Conservation (phyloP, 331 rosid genomes). For the Pyracantha coccinea region DNA sequence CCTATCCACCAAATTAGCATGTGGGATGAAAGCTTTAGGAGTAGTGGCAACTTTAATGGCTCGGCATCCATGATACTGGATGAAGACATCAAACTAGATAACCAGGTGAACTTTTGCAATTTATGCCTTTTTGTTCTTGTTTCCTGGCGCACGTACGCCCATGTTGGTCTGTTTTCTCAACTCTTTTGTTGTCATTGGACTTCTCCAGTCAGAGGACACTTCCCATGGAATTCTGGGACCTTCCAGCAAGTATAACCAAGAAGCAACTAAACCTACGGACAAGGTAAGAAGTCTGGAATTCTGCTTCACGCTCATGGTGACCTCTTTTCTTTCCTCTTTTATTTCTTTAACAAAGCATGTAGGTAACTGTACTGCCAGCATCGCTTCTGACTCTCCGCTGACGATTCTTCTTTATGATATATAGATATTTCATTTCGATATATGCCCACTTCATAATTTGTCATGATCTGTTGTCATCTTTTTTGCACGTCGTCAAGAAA, state of each 20-base stretch:
- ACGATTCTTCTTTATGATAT: neutral
- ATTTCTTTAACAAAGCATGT: neutral
- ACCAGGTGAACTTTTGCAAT: constrained; percentile 33
- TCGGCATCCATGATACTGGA: constrained; percentile 48
- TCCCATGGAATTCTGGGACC: constrained; percentile 52
- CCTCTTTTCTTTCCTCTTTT: neutral
- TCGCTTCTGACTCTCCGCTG: neutral
- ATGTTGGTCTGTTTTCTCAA: constrained; percentile 7
- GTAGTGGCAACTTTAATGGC: constrained; percentile 36
- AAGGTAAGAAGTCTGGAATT: constrained; percentile 35
- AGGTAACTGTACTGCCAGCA: neutral
- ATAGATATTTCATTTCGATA: neutral
- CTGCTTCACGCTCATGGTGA: neutral
- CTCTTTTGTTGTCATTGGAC: constrained; percentile 7
- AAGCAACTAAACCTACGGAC: constrained; percentile 39
- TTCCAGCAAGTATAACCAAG: constrained; percentile 48
- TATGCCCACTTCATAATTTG: neutral
- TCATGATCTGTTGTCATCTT: neutral
- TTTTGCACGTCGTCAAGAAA: neutral
- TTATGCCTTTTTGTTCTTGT: constrained; percentile 7
- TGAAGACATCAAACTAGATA: constrained; percentile 35
- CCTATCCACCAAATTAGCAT: constrained; percentile 70
- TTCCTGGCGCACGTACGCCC: neutral
- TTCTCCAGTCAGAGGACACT: constrained; percentile 56
- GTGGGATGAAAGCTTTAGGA: constrained; percentile 77